Evolutionary conservation across 2,329 filamentous ascomycete genomes (phyloP).

Genomic region (Colletotrichum viniferum): DNA sequence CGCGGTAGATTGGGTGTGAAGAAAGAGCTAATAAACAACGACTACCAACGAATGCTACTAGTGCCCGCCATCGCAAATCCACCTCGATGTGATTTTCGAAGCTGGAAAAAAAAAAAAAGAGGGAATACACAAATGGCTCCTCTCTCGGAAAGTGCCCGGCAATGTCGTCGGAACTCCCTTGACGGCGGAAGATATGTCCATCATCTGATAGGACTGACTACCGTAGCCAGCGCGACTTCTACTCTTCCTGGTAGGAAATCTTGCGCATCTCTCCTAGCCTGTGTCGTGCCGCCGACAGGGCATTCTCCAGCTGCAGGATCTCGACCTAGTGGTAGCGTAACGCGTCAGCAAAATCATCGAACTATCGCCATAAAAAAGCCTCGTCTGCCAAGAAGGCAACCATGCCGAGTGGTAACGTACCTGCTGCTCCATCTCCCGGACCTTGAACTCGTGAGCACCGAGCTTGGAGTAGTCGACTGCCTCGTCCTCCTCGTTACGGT

Average conservation of each 20-base stretch:
- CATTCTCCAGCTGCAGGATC: slow-evolving; percentile 93
- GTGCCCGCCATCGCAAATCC: background rate
- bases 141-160: background rate
- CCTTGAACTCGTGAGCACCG: slow-evolving; percentile 96
- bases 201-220: background rate
- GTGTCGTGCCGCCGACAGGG: slow-evolving; percentile 77
- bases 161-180: background rate
- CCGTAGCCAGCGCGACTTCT: slow-evolving; percentile 16
- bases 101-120: background rate
- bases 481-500: slow-evolving; percentile 80
- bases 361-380: background rate
- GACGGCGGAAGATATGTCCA: background rate
- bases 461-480: slow-evolving; percentile 86
- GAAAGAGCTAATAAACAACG: background rate
- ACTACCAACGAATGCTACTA: background rate
- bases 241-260: slow-evolving; percentile 88
- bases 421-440: slow-evolving; percentile 99
- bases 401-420: slow-evolving; percentile 51
- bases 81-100: background rate
- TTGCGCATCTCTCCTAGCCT: slow-evolving; percentile 97
- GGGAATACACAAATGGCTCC: background rate
- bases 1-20: background rate
- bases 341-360: background rate
- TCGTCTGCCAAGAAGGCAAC: background rate
- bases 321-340: slow-evolving; percentile 71